Conservation (phyloP, 2,329 filamentous ascomycete genomes). For the Lasiodiplodia gonubiensis region DNA sequence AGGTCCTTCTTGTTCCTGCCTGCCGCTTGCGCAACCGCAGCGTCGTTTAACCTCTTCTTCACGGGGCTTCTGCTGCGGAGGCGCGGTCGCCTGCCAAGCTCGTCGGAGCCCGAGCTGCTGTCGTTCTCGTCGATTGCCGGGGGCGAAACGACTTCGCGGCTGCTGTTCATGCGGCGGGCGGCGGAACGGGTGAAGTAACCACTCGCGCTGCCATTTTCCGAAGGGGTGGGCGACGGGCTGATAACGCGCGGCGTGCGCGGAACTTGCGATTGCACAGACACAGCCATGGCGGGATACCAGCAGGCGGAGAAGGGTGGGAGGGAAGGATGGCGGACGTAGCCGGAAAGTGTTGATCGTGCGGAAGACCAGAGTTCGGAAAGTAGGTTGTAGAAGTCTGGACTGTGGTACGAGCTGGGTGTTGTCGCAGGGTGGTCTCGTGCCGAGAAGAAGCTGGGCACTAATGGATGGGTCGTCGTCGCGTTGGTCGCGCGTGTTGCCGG, state of each 20-base stretch:
- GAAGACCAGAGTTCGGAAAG: slow-evolving; percentile 13
- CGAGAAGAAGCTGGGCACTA: slow-evolving; percentile 5
- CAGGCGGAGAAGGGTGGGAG: slow-evolving; percentile 63
- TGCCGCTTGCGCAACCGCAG: slow-evolving; percentile 34
- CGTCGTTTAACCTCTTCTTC: slow-evolving; percentile 31
- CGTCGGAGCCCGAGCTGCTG: slow-evolving; percentile 59
- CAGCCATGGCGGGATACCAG: slow-evolving; percentile 47
- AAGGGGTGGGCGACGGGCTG: slow-evolving; percentile 81
- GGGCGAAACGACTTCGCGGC: slow-evolving; percentile 58
- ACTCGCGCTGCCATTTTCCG: slow-evolving; percentile 57
- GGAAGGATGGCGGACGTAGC: slow-evolving; percentile 52
- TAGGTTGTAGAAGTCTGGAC: slow-evolving; percentile 12
- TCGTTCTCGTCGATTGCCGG: slow-evolving; percentile 66
- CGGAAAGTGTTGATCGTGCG: slow-evolving; percentile 37
- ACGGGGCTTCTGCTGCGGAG: slow-evolving; percentile 74
- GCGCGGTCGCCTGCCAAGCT: slow-evolving; percentile 63
- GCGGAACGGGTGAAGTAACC: slow-evolving; percentile 78
- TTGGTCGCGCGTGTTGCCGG: slow-evolving; percentile 18
- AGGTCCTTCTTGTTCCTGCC: slow-evolving; percentile 46
- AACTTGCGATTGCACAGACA: slow-evolving; percentile 62
- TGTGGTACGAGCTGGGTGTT: neutral
- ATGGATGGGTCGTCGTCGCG: slow-evolving; percentile 17
- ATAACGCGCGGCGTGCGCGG: slow-evolving; percentile 86
- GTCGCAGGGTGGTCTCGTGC: slow-evolving; percentile 25
- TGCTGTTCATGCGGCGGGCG: slow-evolving; percentile 62